phyloP scores from a whole-genome alignment of 2,329 filamentous ascomycete species.

The Aspergillus pseudotamarii region DNA sequence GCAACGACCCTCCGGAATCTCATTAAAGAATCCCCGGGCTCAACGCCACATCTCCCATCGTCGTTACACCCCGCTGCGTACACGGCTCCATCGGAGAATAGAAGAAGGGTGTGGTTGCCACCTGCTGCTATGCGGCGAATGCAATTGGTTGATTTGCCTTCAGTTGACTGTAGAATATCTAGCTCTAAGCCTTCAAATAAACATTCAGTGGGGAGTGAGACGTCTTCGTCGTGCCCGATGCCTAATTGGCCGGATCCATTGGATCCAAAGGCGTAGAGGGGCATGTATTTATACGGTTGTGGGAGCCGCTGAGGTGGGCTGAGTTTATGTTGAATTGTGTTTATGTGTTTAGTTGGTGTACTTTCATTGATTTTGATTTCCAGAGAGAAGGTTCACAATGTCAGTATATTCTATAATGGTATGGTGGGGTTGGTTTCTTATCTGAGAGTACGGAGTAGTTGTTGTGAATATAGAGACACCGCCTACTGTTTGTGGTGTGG shows the following conservation, averaged over 20 bases:
- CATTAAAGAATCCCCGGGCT: slow-evolving; percentile 16
- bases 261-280: slow-evolving; percentile 71
- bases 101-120: slow-evolving; percentile 83
- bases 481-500: neutral
- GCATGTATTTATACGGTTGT: slow-evolving; percentile 24
- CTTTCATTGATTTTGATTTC: neutral
- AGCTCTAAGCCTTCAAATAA: slow-evolving; percentile 52
- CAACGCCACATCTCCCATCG: slow-evolving; percentile 47
- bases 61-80: slow-evolving; percentile 67
- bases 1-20: slow-evolving; percentile 34
- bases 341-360: neutral
- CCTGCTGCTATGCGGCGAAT: slow-evolving; percentile 60
- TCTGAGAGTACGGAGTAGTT: neutral
- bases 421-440: neutral
- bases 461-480: neutral
- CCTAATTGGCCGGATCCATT: slow-evolving; percentile 77
- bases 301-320: neutral
- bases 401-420: neutral
- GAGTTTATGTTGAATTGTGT: neutral
- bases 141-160: slow-evolving; percentile 24
- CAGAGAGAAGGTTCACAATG: neutral
- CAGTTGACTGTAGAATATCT: slow-evolving; percentile 33
- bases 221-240: slow-evolving; percentile 70
- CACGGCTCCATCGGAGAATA: slow-evolving; percentile 62
- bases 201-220: slow-evolving; percentile 66